These are phyloP conservation scores for Chloropicon primus DNA, from an alignment of 139 green algal genomes.

Conservation along the genomic window DNA sequence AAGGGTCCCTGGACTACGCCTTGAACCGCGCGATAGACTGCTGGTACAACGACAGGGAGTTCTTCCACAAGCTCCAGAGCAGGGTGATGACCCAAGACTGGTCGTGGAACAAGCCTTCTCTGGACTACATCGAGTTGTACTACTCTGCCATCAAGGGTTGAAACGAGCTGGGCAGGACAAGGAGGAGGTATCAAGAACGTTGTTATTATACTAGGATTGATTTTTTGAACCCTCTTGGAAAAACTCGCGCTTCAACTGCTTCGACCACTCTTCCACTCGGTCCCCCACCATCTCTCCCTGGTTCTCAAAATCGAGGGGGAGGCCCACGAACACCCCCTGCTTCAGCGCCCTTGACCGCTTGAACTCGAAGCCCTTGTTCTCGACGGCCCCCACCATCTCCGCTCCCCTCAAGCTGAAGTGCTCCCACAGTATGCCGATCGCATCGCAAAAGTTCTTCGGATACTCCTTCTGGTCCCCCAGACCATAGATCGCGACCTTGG, in stretches of 20 bases:
- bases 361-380: background rate
- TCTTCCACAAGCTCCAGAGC: constrained; percentile 26
- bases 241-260: background rate
- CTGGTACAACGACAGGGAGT: constrained; percentile 61
- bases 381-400: background rate
- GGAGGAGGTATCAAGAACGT: too few species aligned
- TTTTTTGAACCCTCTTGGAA: background rate
- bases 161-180: background rate
- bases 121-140: constrained; percentile 97
- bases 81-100: constrained; percentile 73
- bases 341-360: background rate
- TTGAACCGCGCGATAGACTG: constrained; percentile 67
- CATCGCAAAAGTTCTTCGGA: constrained; percentile 1
- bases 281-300: background rate
- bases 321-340: background rate
- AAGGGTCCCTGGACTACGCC: constrained; percentile 71
- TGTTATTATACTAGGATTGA: too few species aligned
- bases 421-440: background rate
- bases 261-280: background rate
- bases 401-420: background rate
- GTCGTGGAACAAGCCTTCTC: constrained; percentile 76
- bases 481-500: background rate
- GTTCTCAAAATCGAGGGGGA: background rate
- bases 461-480: constrained; percentile 3
- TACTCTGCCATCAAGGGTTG: constrained; percentile 42